Evolutionary conservation across 2,329 filamentous ascomycete genomes (phyloP), one percentile per base, ranked within the genome.

Genomic region (Scleromitrula shiraiana): DNA sequence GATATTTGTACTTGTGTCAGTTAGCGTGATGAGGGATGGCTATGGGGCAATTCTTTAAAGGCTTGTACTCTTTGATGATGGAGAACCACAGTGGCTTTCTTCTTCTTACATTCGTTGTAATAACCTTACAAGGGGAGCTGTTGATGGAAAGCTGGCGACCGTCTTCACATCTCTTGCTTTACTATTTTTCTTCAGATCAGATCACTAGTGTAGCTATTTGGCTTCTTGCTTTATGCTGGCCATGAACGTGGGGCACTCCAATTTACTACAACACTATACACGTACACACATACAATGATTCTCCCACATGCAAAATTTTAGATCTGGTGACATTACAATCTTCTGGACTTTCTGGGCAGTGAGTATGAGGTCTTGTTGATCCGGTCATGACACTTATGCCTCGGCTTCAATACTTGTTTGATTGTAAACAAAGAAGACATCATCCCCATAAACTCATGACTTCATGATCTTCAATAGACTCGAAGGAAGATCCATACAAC

Each of bases 1-100:
- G 40, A 35, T 35, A n/a, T 42, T 50, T 48, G 30, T 50, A 53
- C 58, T 57, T 53, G 52, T 59, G 54, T 56, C 51, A 41, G 55
- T 55, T 64, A 64, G 62, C 62, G 62, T 63, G 57, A 64, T 62
- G 62, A 64, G 50, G 53, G 59, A 52, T 40, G 29, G 45, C 30
- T 32, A 50, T 42, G 48, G 50, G 46, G 53, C 39, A 47, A 47
- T 23, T 17, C 35, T 41, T 35, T 39, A n/a, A 47, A 33, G 19
- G 33, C 33, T 51, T 54, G 53, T 59, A 52, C 51, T 35, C 38
- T 42, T 47, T 41, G 45, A 47, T 22, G 45, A 41, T 47, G 27
- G 20, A 10, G 37, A 20, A 36, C 22, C 44, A 50, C 49, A 45
- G 47, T 47, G 46, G 37, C 54, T 46, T 27, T 38, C 51, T 62